Evolutionary conservation across 1,284 basidiomycete species (phyloP), one percentile per base, ranked within the genome.

Genomic region (Crepidotus sp.): DNA sequence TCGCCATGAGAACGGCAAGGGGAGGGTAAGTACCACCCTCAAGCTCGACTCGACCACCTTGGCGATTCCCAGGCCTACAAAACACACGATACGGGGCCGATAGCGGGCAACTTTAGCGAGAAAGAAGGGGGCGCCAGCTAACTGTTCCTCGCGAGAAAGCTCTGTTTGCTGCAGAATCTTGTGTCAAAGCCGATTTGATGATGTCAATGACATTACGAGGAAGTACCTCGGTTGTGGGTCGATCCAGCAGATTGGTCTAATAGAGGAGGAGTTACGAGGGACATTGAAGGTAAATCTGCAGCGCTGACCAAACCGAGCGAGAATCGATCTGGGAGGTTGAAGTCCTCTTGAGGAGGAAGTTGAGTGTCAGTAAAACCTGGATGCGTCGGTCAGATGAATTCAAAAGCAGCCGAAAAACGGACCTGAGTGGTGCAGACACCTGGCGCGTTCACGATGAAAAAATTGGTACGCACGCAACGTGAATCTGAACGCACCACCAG

Each of bases 51-150:
- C 70, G 44, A 78, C 70, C 5, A 66, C 63, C 26, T 76, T 69
- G 61, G 81, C 81, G 24, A 88, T 86, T 26, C 70, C 73, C 46
- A 84, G 73, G 0, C 85, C 85, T 4, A 87, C 77, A 54, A 87
- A 84, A 52, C 81, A 83, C 0, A 85, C 70, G 3, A 83, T 64
- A 2, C 65, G 65, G 0, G 85, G 85, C 2, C 68, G 69, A 49
- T 68, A 67, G n/a, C 52, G 58, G 0, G 61, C 53, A 19, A 89
- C 61, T 56, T 87, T 89, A 4, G 49, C 50, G 0, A 85, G 63
- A 4, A 91, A 63, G 0, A 52, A 41, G 0, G 71, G 68, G 0
- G 78, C 76, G 3, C 67, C 62, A 0, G 65, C 61, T 0, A 60
- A 56, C 61, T 76, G 74, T 56, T 85, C 83, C 1, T 61, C 52